Evolutionary conservation across 768 basidiomycete species (phyloP).

Genomic region (Aureoboletus auriporus): DNA sequence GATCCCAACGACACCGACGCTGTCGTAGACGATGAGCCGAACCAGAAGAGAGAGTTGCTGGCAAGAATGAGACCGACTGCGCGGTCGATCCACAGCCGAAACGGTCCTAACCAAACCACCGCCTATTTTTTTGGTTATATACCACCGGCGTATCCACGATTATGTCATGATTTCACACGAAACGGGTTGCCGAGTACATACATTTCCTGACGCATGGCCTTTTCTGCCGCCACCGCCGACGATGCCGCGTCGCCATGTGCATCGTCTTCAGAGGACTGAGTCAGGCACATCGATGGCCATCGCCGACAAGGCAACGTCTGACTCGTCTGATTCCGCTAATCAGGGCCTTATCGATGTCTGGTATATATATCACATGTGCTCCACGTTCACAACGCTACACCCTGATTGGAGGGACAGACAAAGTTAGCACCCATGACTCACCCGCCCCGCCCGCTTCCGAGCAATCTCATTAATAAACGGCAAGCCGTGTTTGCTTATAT

Average conservation of each 20-base stretch:
- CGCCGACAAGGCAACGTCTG: constrained; percentile 8
- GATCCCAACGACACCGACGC: constrained; percentile 41
- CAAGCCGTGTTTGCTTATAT: constrained; percentile 13
- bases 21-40: constrained; percentile 37
- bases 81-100: constrained; percentile 44
- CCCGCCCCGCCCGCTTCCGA: not conserved
- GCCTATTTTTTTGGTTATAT: constrained; percentile 25
- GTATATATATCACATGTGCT: not conserved
- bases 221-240: constrained; percentile 8
- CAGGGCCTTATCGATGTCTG: constrained; percentile 13
- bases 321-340: constrained; percentile 10
- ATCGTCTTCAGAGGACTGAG: too few relatives aligned
- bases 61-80: constrained; percentile 42
- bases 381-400: not conserved
- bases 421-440: constrained; percentile 12
- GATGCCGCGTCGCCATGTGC: not conserved
- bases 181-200: constrained; percentile 1
- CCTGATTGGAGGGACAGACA: constrained; percentile 8
- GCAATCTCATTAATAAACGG: too few relatives aligned
- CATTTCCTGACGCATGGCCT: not conserved
- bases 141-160: constrained; percentile 6
- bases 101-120: constrained; percentile 21
- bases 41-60: constrained; percentile 28
- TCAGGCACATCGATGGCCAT: constrained; percentile 25
- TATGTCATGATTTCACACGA: constrained; percentile 29